Conservation (phyloP, 176 grass and related monocot genomes). For the Chloris gayana region DNA sequence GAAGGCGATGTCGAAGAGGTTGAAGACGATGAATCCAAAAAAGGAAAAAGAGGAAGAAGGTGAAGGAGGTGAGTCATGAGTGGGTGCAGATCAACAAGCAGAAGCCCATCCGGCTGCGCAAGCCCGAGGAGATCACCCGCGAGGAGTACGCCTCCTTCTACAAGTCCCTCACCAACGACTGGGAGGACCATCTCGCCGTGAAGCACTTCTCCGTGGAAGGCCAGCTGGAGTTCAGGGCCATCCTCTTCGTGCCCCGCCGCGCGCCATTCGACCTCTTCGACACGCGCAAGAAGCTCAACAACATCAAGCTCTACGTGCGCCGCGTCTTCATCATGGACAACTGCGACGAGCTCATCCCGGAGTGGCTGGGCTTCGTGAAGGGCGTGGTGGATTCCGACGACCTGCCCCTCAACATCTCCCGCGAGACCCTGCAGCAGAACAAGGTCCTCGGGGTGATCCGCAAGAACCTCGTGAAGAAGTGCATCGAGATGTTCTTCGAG, state of each 20-base stretch:
- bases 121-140: constrained; percentile 78
- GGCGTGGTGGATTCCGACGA: constrained; percentile 97
- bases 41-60: constrained; percentile 49
- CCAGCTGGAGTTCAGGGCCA: constrained; percentile 80
- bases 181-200: constrained; percentile 79
- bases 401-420: constrained; percentile 73
- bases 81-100: constrained; percentile 82
- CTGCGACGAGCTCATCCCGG: constrained; percentile 89
- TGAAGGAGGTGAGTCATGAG: constrained; percentile 82
- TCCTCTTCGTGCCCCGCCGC: constrained; percentile 62
- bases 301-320: constrained; percentile 95
- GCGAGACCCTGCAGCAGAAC: constrained; percentile 80
- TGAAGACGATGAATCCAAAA: no score
- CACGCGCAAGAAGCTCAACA: constrained; percentile 90
- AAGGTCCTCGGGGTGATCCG: constrained; percentile 76
- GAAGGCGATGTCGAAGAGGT: no score
- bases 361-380: constrained; percentile 87
- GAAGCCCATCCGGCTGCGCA: constrained; percentile 88
- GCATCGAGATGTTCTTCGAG: constrained; percentile 73
- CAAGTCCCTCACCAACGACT: constrained; percentile 87
- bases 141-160: constrained; percentile 87
- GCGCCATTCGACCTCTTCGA: constrained; percentile 96
- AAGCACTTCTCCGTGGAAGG: constrained; percentile 93
- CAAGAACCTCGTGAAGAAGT: constrained; percentile 80
- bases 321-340: constrained; percentile 99